phyloP scores from a whole-genome alignment of 2,329 filamentous ascomycete species.

The Monilinia polystroma region DNA sequence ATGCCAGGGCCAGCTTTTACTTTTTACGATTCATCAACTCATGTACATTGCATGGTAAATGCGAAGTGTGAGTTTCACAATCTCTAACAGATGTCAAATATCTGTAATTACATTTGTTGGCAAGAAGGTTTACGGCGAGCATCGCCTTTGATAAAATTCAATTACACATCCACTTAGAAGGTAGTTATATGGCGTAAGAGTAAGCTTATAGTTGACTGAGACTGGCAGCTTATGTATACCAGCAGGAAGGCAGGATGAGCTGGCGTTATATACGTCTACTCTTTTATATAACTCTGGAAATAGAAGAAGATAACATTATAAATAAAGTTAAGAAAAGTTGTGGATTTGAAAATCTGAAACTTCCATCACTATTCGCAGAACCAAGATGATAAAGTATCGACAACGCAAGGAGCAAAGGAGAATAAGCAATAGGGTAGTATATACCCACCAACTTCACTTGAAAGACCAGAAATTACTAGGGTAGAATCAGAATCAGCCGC shows the following conservation, averaged over 20 bases:
- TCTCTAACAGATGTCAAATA: no score
- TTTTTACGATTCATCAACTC: no score
- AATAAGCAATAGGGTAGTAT: background rate
- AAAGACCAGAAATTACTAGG: background rate
- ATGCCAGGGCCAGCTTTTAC: no score
- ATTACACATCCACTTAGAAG: background rate
- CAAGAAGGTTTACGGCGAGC: background rate
- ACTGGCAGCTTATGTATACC: background rate
- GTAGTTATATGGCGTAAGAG: background rate
- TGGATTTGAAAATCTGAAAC: background rate
- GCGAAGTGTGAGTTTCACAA: no score
- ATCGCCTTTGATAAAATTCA: background rate
- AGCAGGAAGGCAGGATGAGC: background rate
- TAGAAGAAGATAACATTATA: background rate
- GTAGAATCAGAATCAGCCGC: background rate
- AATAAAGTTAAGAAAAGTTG: background rate
- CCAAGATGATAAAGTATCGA: background rate
- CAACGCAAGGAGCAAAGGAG: background rate
- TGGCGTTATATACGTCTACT: background rate
- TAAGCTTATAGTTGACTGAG: background rate
- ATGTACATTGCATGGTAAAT: no score
- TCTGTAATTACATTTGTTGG: no score
- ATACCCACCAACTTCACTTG: background rate
- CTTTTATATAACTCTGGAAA: background rate
- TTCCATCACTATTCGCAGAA: background rate